Conservation (phyloP, 2,329 filamentous ascomycete genomes). For the Hypoxylon rubiginosum region DNA sequence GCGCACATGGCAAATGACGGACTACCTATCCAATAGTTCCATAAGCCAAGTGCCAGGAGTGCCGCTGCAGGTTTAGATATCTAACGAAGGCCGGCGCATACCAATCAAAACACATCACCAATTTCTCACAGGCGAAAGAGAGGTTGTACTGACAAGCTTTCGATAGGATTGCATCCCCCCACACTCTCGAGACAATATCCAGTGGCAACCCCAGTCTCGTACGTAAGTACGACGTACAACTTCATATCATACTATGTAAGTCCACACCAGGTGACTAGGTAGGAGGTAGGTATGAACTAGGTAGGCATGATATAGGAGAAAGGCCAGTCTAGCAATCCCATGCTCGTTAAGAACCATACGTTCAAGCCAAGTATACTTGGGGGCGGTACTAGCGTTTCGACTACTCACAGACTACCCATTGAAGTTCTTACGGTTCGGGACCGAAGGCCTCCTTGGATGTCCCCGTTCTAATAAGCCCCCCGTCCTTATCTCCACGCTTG, state of each 20-base stretch:
- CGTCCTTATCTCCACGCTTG: slow-evolving; percentile 7
- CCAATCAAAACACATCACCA: not conserved
- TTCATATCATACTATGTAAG: not conserved
- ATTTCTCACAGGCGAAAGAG: not conserved
- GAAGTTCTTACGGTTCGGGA: slow-evolving; percentile 9
- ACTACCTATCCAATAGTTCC: not conserved
- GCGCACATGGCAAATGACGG: not conserved
- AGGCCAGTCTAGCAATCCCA: not conserved
- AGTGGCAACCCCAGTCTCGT: not conserved
- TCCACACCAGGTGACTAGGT: not conserved
- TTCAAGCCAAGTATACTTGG: not conserved
- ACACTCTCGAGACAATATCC: not conserved
- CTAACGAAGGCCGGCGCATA: not conserved
- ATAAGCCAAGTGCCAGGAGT: slow-evolving; percentile 23
- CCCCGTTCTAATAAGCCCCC: not conserved
- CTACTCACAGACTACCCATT: not conserved
- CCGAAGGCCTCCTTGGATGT: slow-evolving; percentile 9
- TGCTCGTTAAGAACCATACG: slow-evolving; percentile 2
- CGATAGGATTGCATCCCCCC: not conserved
- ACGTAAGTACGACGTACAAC: not conserved
- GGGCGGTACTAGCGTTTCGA: not conserved
- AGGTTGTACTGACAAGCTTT: not conserved
- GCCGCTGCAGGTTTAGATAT: not conserved
- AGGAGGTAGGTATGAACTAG: not conserved
- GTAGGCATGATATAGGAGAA: slow-evolving; percentile 3